Evolutionary conservation across 176 grass and related monocot genomes (phyloP), one percentile per base, ranked within the genome.

Genomic region (Juncus inflexus): DNA sequence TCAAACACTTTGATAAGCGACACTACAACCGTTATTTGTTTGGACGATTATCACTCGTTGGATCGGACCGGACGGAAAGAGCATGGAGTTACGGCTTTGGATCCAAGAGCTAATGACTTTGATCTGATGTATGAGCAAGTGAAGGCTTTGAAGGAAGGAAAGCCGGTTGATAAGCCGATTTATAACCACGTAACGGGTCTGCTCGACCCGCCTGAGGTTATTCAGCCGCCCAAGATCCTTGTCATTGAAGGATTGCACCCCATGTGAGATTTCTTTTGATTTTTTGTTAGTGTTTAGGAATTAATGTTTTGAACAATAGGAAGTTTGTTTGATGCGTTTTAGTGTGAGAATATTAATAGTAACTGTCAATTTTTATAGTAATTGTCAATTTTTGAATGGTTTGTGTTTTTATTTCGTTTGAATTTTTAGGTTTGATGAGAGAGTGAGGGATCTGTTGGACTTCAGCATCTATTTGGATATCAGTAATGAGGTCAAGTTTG

Each of bases 61-160:
- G 90, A 95, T 68, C 69, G 90, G 16, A 90, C 64, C 6, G 90
- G 90, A 38, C 81, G 90, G 78, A 95, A 95, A 79, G 83, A 86
- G 83, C 63, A 90, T 3, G 86, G 83, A 36, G 90, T 95, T 36
- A 95, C 83, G 0, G 86, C 90, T 15, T 64, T 95, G 40, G 83
- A 95, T 70, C 90, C 90, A n/a, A 84, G 56, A 75, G 90, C 86
- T 13, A 95, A 95, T 72, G 37, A 95, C 63, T 90, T 90, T 15
- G 90, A 95, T 64, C 78, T 95, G 74, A 95, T 95, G 90, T 95
- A 95, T 77, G 78, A 95, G 68, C 86, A 90, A 74, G 90, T 95
- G 63, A 95, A 95, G 81, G 86, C 86, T 16, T 69, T 90, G 71
- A 90, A 95, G 64, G 83, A 87, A 67, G 90, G 86, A 2, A 56